Conservation (phyloP, 2,329 filamentous ascomycete species). For the Fusarium buxicola region DNA sequence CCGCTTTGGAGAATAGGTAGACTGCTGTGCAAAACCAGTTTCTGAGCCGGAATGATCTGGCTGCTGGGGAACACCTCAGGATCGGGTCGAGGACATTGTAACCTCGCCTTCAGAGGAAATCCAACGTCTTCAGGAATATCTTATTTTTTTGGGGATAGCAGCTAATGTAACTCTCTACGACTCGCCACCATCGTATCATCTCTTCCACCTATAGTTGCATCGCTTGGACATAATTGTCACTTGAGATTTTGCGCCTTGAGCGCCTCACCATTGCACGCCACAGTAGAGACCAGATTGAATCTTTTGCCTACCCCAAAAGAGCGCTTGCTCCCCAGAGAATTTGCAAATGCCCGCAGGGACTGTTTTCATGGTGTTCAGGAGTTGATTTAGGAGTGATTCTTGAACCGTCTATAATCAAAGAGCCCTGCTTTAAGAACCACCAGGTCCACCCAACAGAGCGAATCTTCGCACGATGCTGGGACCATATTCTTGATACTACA, state of each 20-base stretch:
- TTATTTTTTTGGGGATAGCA: conserved; percentile 36
- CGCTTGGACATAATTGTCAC: conserved; percentile 42
- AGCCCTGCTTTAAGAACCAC: conserved; percentile 70
- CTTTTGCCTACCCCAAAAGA: conserved; percentile 10
- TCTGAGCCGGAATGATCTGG: not conserved
- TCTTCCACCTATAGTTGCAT: conserved; percentile 34
- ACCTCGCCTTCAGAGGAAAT: not conserved
- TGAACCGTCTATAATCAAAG: conserved; percentile 31
- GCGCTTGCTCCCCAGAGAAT: conserved; percentile 4
- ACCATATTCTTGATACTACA: conserved; percentile 91
- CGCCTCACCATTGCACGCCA: conserved; percentile 33
- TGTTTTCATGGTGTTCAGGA: conserved; percentile 11
- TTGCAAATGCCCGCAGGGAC: not conserved
- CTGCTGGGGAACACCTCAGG: conserved; percentile 15
- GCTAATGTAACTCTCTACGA: conserved; percentile 36
- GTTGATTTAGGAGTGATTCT: conserved; percentile 24
- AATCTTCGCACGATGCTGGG: conserved; percentile 96
- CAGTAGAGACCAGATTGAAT: conserved; percentile 1
- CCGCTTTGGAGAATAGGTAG: not conserved
- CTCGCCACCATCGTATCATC: conserved; percentile 26
- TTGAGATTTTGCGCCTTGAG: conserved; percentile 39
- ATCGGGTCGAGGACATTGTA: not conserved
- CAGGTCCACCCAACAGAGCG: conserved; percentile 90
- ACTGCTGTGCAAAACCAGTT: not conserved
- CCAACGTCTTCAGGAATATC: conserved; percentile 15